Evolutionary conservation across 2,329 filamentous ascomycete genomes (phyloP).

Genomic region (Trichoderma sp.): DNA sequence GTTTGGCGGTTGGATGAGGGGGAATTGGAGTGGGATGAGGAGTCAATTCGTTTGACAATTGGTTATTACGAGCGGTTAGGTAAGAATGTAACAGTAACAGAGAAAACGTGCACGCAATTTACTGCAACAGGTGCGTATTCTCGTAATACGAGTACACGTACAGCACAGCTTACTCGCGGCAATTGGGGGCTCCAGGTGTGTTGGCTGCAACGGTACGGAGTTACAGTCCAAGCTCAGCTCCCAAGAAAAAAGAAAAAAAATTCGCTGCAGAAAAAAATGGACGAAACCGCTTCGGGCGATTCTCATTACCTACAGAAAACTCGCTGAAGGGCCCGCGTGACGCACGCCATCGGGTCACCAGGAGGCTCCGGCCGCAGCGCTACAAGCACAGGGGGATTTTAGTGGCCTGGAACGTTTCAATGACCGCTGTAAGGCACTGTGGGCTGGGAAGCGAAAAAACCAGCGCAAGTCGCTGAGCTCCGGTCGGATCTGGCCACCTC

Average conservation of each 20-base stretch:
- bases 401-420: not conserved
- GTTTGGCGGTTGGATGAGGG: not conserved
- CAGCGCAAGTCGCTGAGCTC: not conserved
- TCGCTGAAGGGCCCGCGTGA: conserved; percentile 15
- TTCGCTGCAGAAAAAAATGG: not conserved
- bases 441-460: not conserved
- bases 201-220: not conserved
- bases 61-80: not conserved
- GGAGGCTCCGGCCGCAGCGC: conserved; percentile 7
- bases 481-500: conserved; percentile 7
- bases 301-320: conserved; percentile 22
- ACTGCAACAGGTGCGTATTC: not conserved
- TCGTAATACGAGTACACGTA: not conserved
- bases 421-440: conserved; percentile 2
- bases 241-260: not conserved
- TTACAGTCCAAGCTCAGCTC: not conserved
- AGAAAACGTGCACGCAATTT: not conserved
- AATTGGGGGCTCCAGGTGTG: not conserved
- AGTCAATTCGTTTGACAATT: not conserved
- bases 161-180: not conserved
- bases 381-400: not conserved
- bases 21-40: not conserved
- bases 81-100: not conserved
- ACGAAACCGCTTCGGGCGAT: conserved; percentile 1
- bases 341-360: conserved; percentile 19